Evolutionary conservation across 2,329 filamentous ascomycete species (phyloP).

Genomic region (Metarhizium robertsii): DNA sequence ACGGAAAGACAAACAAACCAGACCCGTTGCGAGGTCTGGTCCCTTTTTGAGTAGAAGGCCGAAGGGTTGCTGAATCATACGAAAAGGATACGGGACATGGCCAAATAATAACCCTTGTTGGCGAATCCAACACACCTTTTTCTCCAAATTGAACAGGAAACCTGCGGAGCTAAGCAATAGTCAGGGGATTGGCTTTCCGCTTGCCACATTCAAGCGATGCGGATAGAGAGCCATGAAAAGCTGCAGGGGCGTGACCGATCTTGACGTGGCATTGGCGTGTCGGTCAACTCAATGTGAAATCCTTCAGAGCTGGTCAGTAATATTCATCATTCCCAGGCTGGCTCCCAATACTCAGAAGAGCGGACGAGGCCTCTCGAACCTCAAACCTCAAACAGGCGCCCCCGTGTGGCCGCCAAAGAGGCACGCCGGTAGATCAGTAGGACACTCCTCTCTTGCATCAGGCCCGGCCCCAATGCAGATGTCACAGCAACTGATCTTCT

Average conservation of each 20-base stretch:
- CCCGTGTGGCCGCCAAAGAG: too few relatives aligned
- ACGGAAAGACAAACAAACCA: slow-evolving; percentile 5
- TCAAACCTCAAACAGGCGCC: not conserved
- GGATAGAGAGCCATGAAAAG: slow-evolving; percentile 3
- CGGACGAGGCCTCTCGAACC: too few relatives aligned
- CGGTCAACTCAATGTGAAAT: not conserved
- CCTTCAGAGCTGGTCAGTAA: not conserved
- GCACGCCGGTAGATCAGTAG: not conserved
- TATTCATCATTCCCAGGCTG: too few relatives aligned
- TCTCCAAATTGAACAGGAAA: not conserved
- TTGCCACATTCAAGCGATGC: slow-evolving; percentile 6
- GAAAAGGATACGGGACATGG: not conserved
- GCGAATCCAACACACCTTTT: slow-evolving; percentile 2
- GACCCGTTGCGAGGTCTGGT: slow-evolving; percentile 3
- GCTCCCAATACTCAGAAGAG: too few relatives aligned
- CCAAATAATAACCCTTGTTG: slow-evolving; percentile 4
- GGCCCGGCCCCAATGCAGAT: not conserved
- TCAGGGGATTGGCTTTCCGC: slow-evolving; percentile 2
- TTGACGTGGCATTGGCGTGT: slow-evolving; percentile 5
- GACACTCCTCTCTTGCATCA: not conserved
- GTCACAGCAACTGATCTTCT: not conserved
- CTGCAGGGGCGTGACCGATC: slow-evolving; percentile 2
- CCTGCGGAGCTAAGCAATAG: not conserved
- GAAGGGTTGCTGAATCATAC: slow-evolving; percentile 1
- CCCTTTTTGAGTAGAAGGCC: slow-evolving; percentile 6